Conservation (phyloP, 1,139 yeast species). For the Zygoascus sp. region DNA sequence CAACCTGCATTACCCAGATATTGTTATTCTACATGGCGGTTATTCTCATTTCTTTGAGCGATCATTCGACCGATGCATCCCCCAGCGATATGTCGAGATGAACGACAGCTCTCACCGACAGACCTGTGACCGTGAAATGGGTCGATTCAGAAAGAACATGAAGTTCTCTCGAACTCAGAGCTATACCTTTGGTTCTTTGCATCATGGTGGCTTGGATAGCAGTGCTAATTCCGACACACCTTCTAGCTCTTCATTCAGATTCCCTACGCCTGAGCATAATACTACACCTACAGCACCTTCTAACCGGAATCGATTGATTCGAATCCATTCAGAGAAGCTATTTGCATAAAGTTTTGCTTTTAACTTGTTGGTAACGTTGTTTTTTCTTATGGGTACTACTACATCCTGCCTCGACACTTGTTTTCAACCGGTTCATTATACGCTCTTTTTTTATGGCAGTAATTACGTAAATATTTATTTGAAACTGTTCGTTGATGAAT, state of each 20-base stretch:
- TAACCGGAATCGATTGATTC: conserved; percentile 9
- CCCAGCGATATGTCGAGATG: conserved; percentile 84
- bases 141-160: conserved; percentile 49
- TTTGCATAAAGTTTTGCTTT: conserved; percentile 4
- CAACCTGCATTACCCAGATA: conserved; percentile 75
- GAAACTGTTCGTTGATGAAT: not conserved
- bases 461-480: not conserved
- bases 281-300: conserved; percentile 19
- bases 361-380: not conserved
- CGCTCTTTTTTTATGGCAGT: not conserved
- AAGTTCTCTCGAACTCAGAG: conserved; percentile 26
- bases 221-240: conserved; percentile 7
- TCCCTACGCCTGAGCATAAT: conserved; percentile 20
- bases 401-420: not conserved
- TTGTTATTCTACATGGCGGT: conserved; percentile 86
- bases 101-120: conserved; percentile 63
- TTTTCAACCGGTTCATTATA: not conserved
- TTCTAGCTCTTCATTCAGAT: conserved; percentile 15
- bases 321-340: conserved; percentile 16
- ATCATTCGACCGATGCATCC: conserved; percentile 54
- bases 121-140: conserved; percentile 68
- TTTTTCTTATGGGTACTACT: not conserved
- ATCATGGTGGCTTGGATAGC: conserved; percentile 1
- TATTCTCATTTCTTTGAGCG: conserved; percentile 69
- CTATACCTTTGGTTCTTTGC: conserved; percentile 18